A percentile compares a stretch with the other conserved stretches of the same genome.
phyloP scores from a whole-genome alignment of 441 rosid species.

The Melastoma candidum region DNA sequence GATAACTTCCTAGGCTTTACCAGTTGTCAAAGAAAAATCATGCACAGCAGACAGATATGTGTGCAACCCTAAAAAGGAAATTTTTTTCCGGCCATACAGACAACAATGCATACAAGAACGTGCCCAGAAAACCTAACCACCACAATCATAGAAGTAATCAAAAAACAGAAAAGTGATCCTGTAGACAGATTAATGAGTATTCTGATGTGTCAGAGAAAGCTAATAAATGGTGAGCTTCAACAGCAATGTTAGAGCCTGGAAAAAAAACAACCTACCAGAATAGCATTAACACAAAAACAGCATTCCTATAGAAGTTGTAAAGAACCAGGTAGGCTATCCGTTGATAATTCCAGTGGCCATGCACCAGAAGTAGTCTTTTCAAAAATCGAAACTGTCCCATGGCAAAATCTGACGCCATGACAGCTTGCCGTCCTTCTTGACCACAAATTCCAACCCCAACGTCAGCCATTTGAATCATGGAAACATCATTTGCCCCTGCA shows the following conservation, averaged over 20 bases:
- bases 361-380: slow-evolving; percentile 62
- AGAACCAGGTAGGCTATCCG: slow-evolving; percentile 61
- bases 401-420: slow-evolving; percentile 88
- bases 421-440: slow-evolving; percentile 83
- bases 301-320: slow-evolving; percentile 80
- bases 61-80: no score
- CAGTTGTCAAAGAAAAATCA: no score
- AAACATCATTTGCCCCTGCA: slow-evolving; percentile 78
- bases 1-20: no score
- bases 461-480: slow-evolving; percentile 89
- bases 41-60: no score
- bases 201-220: no score
- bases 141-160: no score
- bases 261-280: slow-evolving; percentile 40
- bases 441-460: slow-evolving; percentile 86
- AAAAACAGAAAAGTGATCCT: no score
- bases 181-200: no score
- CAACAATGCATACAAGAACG: no score
- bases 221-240: not conserved
- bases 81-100: no score
- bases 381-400: slow-evolving; percentile 77
- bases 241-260: slow-evolving; percentile 6
- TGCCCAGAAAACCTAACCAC: no score
- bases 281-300: slow-evolving; percentile 65
- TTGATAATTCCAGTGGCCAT: slow-evolving; percentile 85